Evolutionary conservation across 169 alveolate genomes (phyloP).

Genomic region (Ichthyophthirius multifiliis): DNA sequence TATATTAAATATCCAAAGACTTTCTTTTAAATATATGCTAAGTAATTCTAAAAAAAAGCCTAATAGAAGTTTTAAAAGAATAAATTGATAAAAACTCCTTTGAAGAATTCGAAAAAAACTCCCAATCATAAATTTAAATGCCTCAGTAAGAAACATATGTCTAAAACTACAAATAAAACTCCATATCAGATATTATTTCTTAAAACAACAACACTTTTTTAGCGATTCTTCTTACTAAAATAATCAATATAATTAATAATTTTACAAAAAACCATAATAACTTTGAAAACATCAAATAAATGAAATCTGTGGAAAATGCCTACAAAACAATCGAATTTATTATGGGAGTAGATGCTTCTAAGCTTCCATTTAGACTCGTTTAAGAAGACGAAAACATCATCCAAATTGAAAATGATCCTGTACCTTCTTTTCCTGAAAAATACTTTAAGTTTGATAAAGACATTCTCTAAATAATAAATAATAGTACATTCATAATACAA

Average conservation of each 20-base stretch:
- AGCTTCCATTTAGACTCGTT: not conserved
- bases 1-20: not conserved
- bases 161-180: not conserved
- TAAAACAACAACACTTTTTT: not conserved
- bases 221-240: not conserved
- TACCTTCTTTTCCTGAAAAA: not conserved
- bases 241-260: not conserved
- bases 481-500: not conserved
- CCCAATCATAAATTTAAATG: not conserved
- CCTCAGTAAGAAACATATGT: not conserved
- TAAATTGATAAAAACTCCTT: not conserved
- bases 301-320: not conserved
- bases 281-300: conserved; percentile 2
- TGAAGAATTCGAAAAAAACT: no score
- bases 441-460: not conserved
- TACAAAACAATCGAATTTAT: not conserved
- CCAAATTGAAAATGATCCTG: no score
- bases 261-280: not conserved
- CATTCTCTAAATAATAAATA: not conserved
- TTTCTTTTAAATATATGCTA: not conserved
- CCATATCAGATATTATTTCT: not conserved
- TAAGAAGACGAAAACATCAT: no score
- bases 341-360: not conserved
- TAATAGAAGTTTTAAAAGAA: not conserved
- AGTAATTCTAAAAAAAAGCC: not conserved